These are phyloP conservation scores for Tolypocladium tropicale DNA, from an alignment of 2,329 filamentous ascomycete species.

Conservation along the genomic window DNA sequence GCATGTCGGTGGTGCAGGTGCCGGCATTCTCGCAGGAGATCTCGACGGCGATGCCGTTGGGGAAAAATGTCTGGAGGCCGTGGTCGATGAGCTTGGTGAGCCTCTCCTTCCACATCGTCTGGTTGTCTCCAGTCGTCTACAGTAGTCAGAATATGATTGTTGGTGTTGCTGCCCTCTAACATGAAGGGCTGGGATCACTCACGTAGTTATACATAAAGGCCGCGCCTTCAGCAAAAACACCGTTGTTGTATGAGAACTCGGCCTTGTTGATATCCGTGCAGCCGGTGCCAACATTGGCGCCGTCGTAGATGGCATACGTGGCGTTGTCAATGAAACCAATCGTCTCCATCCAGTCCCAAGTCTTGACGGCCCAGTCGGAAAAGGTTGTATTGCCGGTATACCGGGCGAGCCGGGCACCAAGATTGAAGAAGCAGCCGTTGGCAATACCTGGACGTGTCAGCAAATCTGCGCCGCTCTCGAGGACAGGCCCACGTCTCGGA, in stretches of 20 bases:
- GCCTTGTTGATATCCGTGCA: constrained; percentile 45
- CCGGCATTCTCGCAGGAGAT: constrained; percentile 44
- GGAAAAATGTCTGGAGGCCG: constrained; percentile 39
- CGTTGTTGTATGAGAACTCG: constrained; percentile 53
- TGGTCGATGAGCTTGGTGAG: constrained; percentile 28
- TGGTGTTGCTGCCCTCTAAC: background rate
- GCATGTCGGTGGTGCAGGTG: constrained; percentile 53
- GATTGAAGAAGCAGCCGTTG: constrained; percentile 54
- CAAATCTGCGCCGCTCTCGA: background rate
- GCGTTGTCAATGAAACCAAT: constrained; percentile 49
- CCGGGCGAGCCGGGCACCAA: constrained; percentile 58
- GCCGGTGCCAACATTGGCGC: constrained; percentile 38
- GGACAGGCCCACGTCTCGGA: background rate
- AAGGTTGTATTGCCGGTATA: constrained; percentile 61
- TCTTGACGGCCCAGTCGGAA: constrained; percentile 49
- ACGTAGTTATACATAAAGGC: constrained; percentile 55
- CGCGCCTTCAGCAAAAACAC: constrained; percentile 45
- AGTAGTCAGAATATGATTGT: constrained; percentile 1
- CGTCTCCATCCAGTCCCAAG: constrained; percentile 49
- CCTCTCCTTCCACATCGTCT: constrained; percentile 37
- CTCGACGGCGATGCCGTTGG: constrained; percentile 47
- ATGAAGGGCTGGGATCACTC: constrained; percentile 9
- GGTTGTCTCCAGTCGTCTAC: constrained; percentile 33
- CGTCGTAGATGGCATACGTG: constrained; percentile 51
- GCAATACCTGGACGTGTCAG: constrained; percentile 17